Evolutionary conservation across 305 asterid species (phyloP).

Genomic region (Solanum hybrid): DNA sequence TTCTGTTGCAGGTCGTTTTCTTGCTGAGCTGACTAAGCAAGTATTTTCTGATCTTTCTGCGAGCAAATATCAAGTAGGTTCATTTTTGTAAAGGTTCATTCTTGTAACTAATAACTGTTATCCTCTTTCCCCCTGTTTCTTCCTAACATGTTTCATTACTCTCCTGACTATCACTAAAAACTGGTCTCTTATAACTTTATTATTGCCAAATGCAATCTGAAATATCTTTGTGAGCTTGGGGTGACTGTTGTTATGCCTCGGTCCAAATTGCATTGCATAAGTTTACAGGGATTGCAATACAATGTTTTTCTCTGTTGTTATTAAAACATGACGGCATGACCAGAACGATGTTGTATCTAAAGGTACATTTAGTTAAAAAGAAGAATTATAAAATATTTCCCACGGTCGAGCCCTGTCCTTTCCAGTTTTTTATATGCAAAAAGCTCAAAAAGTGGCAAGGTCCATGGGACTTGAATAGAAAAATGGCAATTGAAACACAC

Average conservation of each 20-base stretch:
- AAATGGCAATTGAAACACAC: not conserved
- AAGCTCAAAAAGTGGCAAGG: not conserved
- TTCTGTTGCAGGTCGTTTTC: constrained; percentile 74
- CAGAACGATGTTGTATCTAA: not conserved
- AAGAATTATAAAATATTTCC: not conserved
- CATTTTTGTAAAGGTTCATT: not conserved
- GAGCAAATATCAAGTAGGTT: constrained; percentile 83
- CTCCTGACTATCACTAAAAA: not conserved
- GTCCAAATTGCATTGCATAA: not conserved
- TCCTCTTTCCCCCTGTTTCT: not conserved
- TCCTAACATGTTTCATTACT: not conserved
- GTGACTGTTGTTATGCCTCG: not conserved
- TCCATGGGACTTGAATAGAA: not conserved
- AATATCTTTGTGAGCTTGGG: not conserved
- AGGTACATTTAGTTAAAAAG: not conserved
- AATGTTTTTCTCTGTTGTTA: not conserved
- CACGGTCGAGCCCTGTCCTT: not conserved
- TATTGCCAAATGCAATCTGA: not conserved
- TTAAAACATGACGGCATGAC: not conserved
- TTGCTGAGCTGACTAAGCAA: constrained; percentile 95
- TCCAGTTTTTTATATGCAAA: not conserved
- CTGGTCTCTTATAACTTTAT: not conserved
- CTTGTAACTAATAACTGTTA: not conserved
- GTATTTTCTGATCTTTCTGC: constrained; percentile 79
- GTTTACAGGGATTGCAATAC: not conserved